phyloP scores from a whole-genome alignment of 352 stramenopile genomes.

The Halophytophthora polymorphica region DNA sequence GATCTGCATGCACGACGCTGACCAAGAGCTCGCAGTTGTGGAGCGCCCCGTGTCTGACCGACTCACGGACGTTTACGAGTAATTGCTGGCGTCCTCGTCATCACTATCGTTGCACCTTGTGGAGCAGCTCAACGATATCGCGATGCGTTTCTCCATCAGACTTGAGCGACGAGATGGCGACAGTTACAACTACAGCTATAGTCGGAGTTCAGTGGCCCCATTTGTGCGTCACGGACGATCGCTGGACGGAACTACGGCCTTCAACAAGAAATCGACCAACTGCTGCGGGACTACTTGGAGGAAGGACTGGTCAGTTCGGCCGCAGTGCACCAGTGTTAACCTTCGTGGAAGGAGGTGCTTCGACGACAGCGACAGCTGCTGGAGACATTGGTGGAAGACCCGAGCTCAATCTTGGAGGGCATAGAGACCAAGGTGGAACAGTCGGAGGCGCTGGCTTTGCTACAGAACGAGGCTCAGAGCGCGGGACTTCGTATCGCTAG shows the following conservation, averaged over 20 bases:
- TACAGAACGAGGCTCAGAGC: neutral
- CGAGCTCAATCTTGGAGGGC: neutral
- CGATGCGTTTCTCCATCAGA: neutral
- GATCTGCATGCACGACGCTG: conserved; percentile 1
- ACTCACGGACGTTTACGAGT: neutral
- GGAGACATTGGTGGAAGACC: neutral
- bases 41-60: neutral
- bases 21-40: neutral
- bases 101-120: neutral
- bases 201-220: no score
- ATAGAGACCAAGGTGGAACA: neutral
- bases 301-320: neutral
- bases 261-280: neutral
- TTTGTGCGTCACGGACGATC: conserved; percentile 1
- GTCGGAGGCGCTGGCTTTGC: neutral
- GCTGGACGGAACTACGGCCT: neutral
- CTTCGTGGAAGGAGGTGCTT: neutral
- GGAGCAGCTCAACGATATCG: neutral
- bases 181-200: neutral
- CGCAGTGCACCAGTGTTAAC: neutral
- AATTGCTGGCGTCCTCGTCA: neutral
- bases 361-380: neutral
- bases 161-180: neutral
- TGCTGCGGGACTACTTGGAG: neutral
- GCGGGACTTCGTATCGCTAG: neutral